phyloP scores from a whole-genome alignment of 768 basidiomycete genomes.

The Boletus rufocinnamomeus region DNA sequence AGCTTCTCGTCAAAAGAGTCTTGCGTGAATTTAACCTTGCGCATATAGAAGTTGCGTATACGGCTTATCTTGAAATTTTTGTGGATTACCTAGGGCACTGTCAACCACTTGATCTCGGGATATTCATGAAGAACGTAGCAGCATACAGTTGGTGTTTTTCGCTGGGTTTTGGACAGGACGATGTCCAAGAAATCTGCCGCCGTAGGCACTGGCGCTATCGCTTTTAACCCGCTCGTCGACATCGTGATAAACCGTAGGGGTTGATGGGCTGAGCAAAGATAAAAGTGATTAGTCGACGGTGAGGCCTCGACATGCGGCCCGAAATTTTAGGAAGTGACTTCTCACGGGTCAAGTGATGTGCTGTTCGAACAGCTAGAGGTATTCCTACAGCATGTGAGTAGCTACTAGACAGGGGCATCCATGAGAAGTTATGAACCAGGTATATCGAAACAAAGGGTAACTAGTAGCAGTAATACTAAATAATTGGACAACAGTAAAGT shows the following conservation, averaged over 20 bases:
- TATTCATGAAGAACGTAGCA: background rate
- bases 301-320: slow-evolving; percentile 4
- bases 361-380: background rate
- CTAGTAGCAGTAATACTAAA: slow-evolving; percentile 26
- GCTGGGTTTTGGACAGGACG: slow-evolving; percentile 89
- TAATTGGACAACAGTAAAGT: slow-evolving; percentile 17
- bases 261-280: slow-evolving; percentile 12
- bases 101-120: slow-evolving; percentile 7
- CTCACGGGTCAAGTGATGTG: slow-evolving; percentile 17
- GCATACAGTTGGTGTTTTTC: slow-evolving; percentile 92
- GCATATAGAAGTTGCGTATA: slow-evolving; percentile 98
- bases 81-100: slow-evolving; percentile 76
- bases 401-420: slow-evolving; percentile 29
- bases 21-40: slow-evolving; percentile 99
- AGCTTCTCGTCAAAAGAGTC: slow-evolving; percentile 97
- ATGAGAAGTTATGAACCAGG: slow-evolving; percentile 16
- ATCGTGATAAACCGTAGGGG: slow-evolving; percentile 34
- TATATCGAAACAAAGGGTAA: slow-evolving; percentile 34
- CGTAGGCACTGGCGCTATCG: slow-evolving; percentile 98
- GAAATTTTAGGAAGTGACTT: slow-evolving; percentile 15
- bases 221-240: slow-evolving; percentile 91
- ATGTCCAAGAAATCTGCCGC: slow-evolving; percentile 95
- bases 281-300: slow-evolving; percentile 1
- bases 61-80: slow-evolving; percentile 99
- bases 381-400: slow-evolving; percentile 25